Evolutionary conservation across 208 protist species (phyloP).

Genomic region (Wallacemonas rigidus): DNA sequence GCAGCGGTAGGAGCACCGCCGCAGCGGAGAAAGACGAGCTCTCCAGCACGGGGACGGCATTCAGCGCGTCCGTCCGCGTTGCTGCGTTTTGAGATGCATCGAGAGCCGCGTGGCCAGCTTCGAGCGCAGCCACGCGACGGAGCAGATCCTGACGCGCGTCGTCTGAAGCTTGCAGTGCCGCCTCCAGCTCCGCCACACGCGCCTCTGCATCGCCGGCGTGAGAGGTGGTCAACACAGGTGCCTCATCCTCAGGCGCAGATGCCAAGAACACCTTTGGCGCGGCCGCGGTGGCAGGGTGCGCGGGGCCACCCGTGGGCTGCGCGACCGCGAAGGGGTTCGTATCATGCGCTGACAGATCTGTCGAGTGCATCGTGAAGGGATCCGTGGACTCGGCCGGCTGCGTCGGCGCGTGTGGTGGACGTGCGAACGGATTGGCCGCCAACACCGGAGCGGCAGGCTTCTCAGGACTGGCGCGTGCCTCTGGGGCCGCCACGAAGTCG

Average conservation of each 20-base stretch:
- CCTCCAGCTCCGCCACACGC: constrained; percentile 15
- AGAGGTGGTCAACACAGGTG: background rate
- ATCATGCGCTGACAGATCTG: too few relatives aligned
- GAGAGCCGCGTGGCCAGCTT: constrained; percentile 18
- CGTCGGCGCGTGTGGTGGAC: background rate
- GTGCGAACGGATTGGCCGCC: background rate
- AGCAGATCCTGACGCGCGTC: constrained; percentile 3
- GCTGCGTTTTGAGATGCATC: background rate
- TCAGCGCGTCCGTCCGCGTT: background rate
- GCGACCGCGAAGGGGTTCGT: background rate
- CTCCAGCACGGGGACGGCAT: background rate
- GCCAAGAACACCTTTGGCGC: background rate
- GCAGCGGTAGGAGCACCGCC: too few relatives aligned
- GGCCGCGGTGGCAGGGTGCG: too few relatives aligned
- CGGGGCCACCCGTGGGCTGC: background rate
- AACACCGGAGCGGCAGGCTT: background rate
- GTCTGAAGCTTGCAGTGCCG: constrained; percentile 23
- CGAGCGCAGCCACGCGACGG: background rate
- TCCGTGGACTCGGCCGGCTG: background rate
- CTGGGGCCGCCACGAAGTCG: background rate
- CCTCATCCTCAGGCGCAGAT: background rate
- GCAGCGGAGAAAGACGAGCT: background rate
- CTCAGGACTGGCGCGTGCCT: background rate
- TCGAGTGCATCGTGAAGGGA: too few relatives aligned
- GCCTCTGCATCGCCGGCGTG: background rate